Base-by-base conservation (phyloP, 1,284 basidiomycete genomes). In the Golubevia sp. region DNA sequence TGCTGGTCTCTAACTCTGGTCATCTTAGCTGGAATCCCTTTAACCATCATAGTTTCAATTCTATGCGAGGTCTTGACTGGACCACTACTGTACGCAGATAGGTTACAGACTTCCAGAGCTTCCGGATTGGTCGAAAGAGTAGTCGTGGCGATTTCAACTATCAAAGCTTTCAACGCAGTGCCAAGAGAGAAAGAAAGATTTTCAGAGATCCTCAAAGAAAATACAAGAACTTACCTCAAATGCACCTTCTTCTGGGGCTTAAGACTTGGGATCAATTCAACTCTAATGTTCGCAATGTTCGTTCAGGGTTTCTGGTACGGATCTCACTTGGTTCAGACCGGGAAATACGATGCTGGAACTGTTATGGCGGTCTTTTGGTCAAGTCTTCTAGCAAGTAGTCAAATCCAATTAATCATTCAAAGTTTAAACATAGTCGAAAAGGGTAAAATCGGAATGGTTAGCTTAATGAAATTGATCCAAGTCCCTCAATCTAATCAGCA, bases 301-400 rank as follows among this genome's bases (percentile, higher is more conserved):
- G 93, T 98, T 8, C 91, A 94, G 77, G 94, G 92, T 1, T 98
- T 98, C 85, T 97, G 94, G 92, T 98, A 91, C 82, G 97, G 96
- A 13, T 88, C 91, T 2, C 90, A 91, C 77, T 88, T 97, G 58
- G 93, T 99, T 13, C 86, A 89, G 24, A 87, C 90, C 20, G 91
- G 91, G 3, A 88, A 87, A 63, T 87, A 89, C 58, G 86, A 85
- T 1, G 86, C 91, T 0, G 92, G 92, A 2, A 88, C 90, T 56
- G 92, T 98, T 68, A 94, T 95, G 90, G 91, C 92, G 27, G 93
- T 96, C 54, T 99, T 99, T 84, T 98, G 95, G 93, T 93, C 95
- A 0, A 94, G 93, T 80, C 86, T 98, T 53, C 91, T 97, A 62
- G 93, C 93, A 0, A 91, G 91, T 2, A 90, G 88, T 76, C 92